phyloP scores from a whole-genome alignment of 805 yeast species.

The Ascoidea asiatica region DNA sequence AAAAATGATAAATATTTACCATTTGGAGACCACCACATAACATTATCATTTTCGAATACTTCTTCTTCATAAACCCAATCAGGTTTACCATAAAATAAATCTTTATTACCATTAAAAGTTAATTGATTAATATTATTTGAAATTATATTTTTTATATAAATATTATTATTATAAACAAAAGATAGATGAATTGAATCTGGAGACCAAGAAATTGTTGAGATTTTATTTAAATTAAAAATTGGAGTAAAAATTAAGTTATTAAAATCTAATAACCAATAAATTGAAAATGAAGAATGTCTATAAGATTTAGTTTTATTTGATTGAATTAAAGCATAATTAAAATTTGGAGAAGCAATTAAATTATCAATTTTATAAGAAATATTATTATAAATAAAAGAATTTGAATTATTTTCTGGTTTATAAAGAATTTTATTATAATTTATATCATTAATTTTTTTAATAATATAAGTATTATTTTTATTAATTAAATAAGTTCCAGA shows the following conservation, averaged over 20 bases:
- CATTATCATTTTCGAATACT: slow-evolving; percentile 40
- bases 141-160: slow-evolving; percentile 27
- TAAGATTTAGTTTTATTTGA: slow-evolving; percentile 49
- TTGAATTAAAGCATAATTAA: slow-evolving; percentile 41
- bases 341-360: slow-evolving; percentile 53
- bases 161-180: slow-evolving; percentile 54
- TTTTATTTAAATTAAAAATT: slow-evolving; percentile 17
- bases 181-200: slow-evolving; percentile 58
- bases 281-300: slow-evolving; percentile 35
- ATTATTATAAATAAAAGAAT: slow-evolving; percentile 26
- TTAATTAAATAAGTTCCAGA: slow-evolving; percentile 55
- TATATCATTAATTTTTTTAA: slow-evolving; percentile 25
- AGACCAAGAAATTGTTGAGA: slow-evolving; percentile 52
- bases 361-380: slow-evolving; percentile 32
- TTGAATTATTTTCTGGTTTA: no score
- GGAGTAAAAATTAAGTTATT: slow-evolving; percentile 14
- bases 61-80: slow-evolving; percentile 87
- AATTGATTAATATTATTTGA: slow-evolving; percentile 18
- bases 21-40: slow-evolving; percentile 66
- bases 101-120: slow-evolving; percentile 37
- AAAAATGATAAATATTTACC: slow-evolving; percentile 42
- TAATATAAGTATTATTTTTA: slow-evolving; percentile 32
- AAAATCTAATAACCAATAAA: slow-evolving; percentile 29
- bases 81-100: slow-evolving; percentile 53
- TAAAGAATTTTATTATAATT: slow-evolving; percentile 33